Base-by-base conservation (phyloP, 2,329 filamentous ascomycete genomes). In the Canariomyces notabilis region DNA sequence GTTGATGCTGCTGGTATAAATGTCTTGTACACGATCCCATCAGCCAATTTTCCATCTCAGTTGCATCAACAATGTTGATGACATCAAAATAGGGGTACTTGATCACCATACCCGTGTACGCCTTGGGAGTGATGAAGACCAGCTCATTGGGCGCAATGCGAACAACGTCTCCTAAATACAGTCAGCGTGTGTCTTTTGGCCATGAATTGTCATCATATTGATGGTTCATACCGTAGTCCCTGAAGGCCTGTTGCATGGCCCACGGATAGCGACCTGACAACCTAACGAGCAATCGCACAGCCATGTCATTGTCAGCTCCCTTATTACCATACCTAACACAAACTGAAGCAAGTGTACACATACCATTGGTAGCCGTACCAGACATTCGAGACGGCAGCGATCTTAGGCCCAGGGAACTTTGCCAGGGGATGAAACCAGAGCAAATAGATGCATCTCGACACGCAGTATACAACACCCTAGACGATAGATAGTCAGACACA, bases 361-460 rank as follows among this genome's bases (percentile, higher is more conserved):
- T 11, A 39, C 37, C 37, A 39, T 5, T 39, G 37, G 16, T 39
- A 39, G n/a, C 5, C 22, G 15, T 39, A 39, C 37, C 37, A 39
- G 8, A 15, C 26, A 18, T 39, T 39, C 3, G 21, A 29, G 4
- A 39, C 12, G 8, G 37, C 37, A 4, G 37, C 37, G 3, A 29
- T 3, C 16, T 5, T 16, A 29, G 37, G 37, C 4, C 37, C 37
- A 6, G 37, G 37, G 16, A 20, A 39, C 14, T 29, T 39, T 4
- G 37, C 9, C 4, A 29, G 26, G 6, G 37, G 37, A 14, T 39
- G 37, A 16, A 39, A 26, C 8, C 16, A 29, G 4, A n/a, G 9
- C 11, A 39, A 14, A 18, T 39, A 39, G 37, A 39, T 26, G 21
- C 18, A 38, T 20, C 36, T 20, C 3, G 3, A 6, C 5, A 29